Conservation (phyloP, 148 eudicot genomes). For the Gaultheria prostrata region DNA sequence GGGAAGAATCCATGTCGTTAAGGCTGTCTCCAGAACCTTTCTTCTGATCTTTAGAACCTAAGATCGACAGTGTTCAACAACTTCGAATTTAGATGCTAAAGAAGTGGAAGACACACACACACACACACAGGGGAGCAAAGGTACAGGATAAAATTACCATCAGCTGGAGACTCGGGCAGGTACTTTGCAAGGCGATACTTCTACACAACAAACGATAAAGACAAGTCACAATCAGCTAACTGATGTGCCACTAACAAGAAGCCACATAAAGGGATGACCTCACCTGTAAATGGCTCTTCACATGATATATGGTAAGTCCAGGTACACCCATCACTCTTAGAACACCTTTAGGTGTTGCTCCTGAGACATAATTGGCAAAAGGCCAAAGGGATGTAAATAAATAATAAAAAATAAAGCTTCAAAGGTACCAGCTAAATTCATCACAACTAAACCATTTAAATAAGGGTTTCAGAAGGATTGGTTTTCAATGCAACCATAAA, state of each 20-base stretch:
- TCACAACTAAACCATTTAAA: background rate
- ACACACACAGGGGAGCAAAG: background rate
- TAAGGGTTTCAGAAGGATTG: background rate
- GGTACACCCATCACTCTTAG: constrained; percentile 78
- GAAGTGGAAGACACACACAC: background rate
- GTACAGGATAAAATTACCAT: constrained; percentile 36
- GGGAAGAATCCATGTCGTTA: constrained; percentile 41
- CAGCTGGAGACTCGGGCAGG: constrained; percentile 58
- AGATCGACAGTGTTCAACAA: constrained; percentile 16
- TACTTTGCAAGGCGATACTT: constrained; percentile 66
- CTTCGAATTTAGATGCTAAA: background rate
- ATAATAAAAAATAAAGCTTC: background rate
- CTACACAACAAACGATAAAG: constrained; percentile 22
- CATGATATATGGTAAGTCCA: constrained; percentile 75
- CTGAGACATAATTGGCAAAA: constrained; percentile 27
- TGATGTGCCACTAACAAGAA: background rate
- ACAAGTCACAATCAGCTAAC: constrained; percentile 11
- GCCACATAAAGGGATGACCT: constrained; percentile 13
- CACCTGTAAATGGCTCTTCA: constrained; percentile 87
- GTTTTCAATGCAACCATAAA: no score
- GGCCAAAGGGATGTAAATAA: background rate
- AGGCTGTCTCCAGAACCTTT: constrained; percentile 45
- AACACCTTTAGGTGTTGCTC: constrained; percentile 83
- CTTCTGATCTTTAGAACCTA: constrained; percentile 62
- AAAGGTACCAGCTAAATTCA: background rate